phyloP scores from a whole-genome alignment of 345 rosid genomes.

The Syzygium jambos region DNA sequence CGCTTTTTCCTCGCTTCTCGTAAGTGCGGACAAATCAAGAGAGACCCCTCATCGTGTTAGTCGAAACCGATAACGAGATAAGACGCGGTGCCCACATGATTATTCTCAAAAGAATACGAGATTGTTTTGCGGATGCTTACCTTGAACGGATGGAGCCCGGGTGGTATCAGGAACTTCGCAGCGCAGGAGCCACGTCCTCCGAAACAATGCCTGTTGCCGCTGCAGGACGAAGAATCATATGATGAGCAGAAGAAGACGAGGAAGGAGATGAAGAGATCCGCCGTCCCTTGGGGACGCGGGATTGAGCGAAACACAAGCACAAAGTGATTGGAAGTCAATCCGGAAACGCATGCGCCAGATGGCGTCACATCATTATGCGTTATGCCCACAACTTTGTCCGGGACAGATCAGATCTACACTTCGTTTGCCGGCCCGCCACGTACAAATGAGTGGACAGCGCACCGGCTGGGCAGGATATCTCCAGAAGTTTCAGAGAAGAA shows the following conservation, averaged over 20 bases:
- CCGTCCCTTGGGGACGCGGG: background rate
- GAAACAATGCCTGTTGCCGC: background rate
- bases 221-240: background rate
- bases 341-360: background rate
- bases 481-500: background rate
- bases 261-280: background rate
- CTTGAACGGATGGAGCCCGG: background rate
- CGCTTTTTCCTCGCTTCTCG: background rate
- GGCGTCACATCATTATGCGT: background rate
- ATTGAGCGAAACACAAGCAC: background rate
- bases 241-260: background rate
- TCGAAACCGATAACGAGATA: fast-evolving
- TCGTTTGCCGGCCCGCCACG: background rate
- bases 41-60: background rate
- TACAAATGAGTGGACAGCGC: background rate
- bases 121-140: background rate
- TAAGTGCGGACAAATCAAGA: background rate
- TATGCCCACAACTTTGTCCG: background rate
- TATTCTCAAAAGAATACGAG: background rate
- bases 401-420: background rate
- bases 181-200: background rate
- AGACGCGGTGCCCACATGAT: background rate
- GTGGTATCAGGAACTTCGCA: background rate
- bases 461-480: background rate
- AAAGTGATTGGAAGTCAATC: background rate